phyloP scores from a whole-genome alignment of 2,329 filamentous ascomycete genomes.

The Sphaerulina vaccinii region DNA sequence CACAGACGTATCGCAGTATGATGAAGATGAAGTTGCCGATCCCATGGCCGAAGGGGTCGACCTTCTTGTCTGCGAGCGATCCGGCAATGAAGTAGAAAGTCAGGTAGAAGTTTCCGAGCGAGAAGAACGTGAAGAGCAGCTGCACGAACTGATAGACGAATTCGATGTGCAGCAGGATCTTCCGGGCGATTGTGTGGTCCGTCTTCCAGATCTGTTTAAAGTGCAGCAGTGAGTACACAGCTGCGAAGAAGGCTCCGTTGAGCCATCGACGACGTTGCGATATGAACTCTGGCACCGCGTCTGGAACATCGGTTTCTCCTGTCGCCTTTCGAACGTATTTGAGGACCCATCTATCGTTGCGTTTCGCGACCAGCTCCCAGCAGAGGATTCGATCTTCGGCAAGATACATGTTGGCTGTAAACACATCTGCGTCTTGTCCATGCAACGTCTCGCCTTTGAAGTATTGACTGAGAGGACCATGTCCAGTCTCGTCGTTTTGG shows the following conservation, averaged over 20 bases:
- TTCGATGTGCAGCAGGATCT: slow-evolving; percentile 88
- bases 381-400: slow-evolving; percentile 88
- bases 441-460: slow-evolving; percentile 99
- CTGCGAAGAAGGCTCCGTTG: slow-evolving; percentile 97
- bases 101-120: slow-evolving; percentile 94
- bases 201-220: slow-evolving; percentile 90
- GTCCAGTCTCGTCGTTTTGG: slow-evolving; percentile 93
- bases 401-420: slow-evolving; percentile 95
- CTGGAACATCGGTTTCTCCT: slow-evolving; percentile 95
- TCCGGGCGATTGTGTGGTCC: slow-evolving; percentile 85
- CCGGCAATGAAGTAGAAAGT: slow-evolving; percentile 98
- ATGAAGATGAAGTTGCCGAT: slow-evolving; percentile 84
- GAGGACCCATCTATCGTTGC: slow-evolving; percentile 91
- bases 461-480: slow-evolving; percentile 93
- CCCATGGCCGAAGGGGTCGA: slow-evolving; percentile 89
- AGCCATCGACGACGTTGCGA: slow-evolving; percentile 95
- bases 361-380: slow-evolving; percentile 94
- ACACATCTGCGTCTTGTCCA: slow-evolving; percentile 92
- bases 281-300: slow-evolving; percentile 92
- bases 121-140: slow-evolving; percentile 95
- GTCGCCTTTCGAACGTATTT: slow-evolving; percentile 97
- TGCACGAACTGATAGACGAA: slow-evolving; percentile 93
- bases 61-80: slow-evolving; percentile 71
- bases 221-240: slow-evolving; percentile 94
- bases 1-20: slow-evolving; percentile 78